Conservation (phyloP, 139 green algal species). For the Ettlia oleoabundans region DNA sequence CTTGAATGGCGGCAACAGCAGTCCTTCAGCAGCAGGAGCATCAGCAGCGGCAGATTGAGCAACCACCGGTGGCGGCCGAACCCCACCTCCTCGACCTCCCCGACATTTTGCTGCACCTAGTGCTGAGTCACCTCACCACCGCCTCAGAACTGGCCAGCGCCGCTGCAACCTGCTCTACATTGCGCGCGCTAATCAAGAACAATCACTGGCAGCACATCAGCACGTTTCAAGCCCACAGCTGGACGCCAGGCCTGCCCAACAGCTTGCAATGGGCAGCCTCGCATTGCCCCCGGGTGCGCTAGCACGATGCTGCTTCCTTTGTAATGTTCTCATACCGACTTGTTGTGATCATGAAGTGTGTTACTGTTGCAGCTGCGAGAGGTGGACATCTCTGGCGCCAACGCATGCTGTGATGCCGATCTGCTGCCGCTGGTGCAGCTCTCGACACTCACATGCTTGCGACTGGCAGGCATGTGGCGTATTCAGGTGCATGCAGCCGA, state of each 20-base stretch:
- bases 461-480: constrained; percentile 11
- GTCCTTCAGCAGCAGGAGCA: no score
- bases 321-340: no score
- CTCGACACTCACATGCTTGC: neutral
- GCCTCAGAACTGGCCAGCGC: neutral
- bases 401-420: neutral
- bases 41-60: neutral
- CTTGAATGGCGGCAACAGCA: no score
- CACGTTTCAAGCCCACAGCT: neutral
- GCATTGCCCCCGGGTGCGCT: no score
- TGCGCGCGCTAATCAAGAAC: neutral
- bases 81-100: neutral
- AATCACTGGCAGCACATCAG: neutral
- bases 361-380: constrained; percentile 12
- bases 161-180: neutral
- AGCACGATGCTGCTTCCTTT: no score
- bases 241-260: neutral
- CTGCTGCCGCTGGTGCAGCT: constrained; percentile 11
- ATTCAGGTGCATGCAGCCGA: constrained; percentile 21
- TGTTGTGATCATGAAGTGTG: no score
- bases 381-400: neutral
- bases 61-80: no score
- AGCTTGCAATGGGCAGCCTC: neutral
- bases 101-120: neutral
- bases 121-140: neutral